These are phyloP conservation scores for Rossbeevera mucosa DNA, from an alignment of 768 basidiomycete species.

Conservation along the genomic window DNA sequence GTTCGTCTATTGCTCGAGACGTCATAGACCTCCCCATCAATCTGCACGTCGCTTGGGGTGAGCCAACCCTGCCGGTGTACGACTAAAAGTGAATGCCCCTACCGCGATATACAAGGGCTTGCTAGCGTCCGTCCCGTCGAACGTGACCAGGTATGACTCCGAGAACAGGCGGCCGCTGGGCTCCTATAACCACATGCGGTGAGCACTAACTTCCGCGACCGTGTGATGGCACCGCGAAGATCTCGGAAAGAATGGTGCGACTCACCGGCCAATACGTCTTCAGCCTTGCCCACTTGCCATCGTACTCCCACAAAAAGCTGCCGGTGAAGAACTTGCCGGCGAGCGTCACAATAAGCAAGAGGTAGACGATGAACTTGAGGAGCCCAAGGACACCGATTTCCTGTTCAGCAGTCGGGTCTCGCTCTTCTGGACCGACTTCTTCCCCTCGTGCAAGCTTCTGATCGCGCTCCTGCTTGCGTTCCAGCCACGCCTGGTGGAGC, in stretches of 20 bases:
- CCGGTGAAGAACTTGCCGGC: conserved; percentile 83
- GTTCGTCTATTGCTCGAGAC: conserved; percentile 69
- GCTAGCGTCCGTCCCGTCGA: conserved; percentile 61
- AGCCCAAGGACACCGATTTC: conserved; percentile 64
- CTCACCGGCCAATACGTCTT: conserved; percentile 64
- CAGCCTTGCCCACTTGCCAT: conserved; percentile 56
- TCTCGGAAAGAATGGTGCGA: background rate
- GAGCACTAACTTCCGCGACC: background rate
- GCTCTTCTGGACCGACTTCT: conserved; percentile 65
- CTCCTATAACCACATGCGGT: conserved; percentile 30
- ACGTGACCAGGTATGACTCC: conserved; percentile 58
- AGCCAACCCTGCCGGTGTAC: background rate
- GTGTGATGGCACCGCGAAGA: background rate
- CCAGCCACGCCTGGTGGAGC: conserved; percentile 59
- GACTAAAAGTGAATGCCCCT: conserved; percentile 27
- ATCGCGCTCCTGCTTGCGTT: conserved; percentile 66
- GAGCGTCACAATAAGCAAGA: conserved; percentile 49
- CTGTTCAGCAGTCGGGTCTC: conserved; percentile 63
- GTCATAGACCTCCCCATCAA: conserved; percentile 91
- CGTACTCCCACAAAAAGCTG: conserved; percentile 82
- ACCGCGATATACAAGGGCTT: conserved; percentile 84
- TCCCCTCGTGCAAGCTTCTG: conserved; percentile 73
- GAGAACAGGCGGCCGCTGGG: conserved; percentile 68
- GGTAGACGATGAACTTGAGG: conserved; percentile 63
- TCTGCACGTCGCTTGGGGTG: conserved; percentile 41